Conservation (phyloP, 805 yeast species). For the Candida pseudofarinosa region DNA sequence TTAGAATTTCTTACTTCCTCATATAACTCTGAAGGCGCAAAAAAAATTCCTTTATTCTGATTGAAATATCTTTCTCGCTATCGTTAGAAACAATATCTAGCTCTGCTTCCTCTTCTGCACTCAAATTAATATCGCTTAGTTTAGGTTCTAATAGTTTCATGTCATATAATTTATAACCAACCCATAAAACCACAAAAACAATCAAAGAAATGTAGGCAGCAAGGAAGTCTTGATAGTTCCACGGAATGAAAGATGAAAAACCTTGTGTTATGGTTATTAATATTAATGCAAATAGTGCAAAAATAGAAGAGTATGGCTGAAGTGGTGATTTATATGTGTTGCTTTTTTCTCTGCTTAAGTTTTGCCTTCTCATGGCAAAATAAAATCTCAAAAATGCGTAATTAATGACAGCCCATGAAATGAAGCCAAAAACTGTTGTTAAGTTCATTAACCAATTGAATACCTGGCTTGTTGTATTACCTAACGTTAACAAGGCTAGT, state of each 20-base stretch:
- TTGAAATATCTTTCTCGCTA: too few species aligned
- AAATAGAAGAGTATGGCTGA: conserved; percentile 63
- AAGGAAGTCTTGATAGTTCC: conserved; percentile 11
- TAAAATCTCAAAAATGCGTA: conserved; percentile 18
- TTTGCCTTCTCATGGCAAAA: conserved; percentile 57
- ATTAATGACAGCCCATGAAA: conserved; percentile 14
- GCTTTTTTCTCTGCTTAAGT: conserved; percentile 57
- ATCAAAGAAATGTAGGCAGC: conserved; percentile 12
- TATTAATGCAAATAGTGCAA: conserved; percentile 39
- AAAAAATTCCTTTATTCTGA: too few species aligned
- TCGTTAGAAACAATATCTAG: too few species aligned
- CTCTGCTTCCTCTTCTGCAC: neutral
- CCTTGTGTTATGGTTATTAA: conserved; percentile 14
- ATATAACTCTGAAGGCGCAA: too few species aligned
- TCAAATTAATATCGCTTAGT: neutral
- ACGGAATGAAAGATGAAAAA: conserved; percentile 12
- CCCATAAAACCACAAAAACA: conserved; percentile 5
- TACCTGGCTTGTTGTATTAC: conserved; percentile 6
- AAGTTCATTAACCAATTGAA: conserved; percentile 14
- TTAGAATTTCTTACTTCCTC: too few species aligned
- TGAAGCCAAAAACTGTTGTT: conserved; percentile 15
- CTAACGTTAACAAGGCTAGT: conserved; percentile 10
- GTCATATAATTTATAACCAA: conserved; percentile 1
- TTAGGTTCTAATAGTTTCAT: neutral
- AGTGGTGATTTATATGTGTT: conserved; percentile 61